These are phyloP conservation scores for Aspergillus awamori DNA, from an alignment of 2,329 filamentous ascomycete species.

Conservation along the genomic window DNA sequence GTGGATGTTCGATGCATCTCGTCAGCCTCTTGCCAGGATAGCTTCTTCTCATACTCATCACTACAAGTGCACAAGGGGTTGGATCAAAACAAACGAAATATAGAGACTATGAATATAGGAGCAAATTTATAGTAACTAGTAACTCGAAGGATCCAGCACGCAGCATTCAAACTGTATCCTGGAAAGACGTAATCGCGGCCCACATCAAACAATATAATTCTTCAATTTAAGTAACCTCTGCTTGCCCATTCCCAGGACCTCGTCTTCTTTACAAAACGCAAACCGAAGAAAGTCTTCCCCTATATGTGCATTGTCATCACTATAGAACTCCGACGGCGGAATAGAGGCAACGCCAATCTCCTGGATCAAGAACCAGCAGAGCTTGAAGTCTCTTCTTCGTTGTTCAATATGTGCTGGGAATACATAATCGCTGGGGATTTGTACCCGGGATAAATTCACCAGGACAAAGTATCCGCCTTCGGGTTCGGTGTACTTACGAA, in stretches of 20 bases:
- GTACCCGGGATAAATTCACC: conserved; percentile 87
- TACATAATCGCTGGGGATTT: conserved; percentile 77
- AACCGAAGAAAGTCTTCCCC: conserved; percentile 94
- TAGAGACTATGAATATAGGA: fast-evolving
- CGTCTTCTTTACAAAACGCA: conserved; percentile 93
- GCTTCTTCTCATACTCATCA: too few species aligned
- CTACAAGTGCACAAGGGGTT: too few species aligned
- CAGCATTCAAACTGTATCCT: fast-evolving
- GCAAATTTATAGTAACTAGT: too few species aligned
- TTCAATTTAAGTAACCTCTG: conserved; percentile 71
- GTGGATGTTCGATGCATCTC: too few species aligned
- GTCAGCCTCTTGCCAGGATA: too few species aligned
- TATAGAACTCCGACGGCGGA: conserved; percentile 98
- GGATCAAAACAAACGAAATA: too few species aligned
- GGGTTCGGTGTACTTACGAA: conserved; percentile 73
- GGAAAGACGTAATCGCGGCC: too few species aligned
- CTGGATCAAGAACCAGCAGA: conserved; percentile 95
- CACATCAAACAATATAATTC: conserved; percentile 61
- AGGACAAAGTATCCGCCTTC: conserved; percentile 98
- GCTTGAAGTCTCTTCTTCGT: conserved; percentile 88
- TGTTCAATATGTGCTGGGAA: conserved; percentile 87
- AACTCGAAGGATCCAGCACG: too few species aligned
- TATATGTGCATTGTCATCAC: conserved; percentile 76
- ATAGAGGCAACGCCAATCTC: conserved; percentile 97
- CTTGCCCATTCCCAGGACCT: conserved; percentile 78